These are phyloP conservation scores for Nemania sp. DNA, from an alignment of 2,329 filamentous ascomycete genomes.

Conservation along the genomic window DNA sequence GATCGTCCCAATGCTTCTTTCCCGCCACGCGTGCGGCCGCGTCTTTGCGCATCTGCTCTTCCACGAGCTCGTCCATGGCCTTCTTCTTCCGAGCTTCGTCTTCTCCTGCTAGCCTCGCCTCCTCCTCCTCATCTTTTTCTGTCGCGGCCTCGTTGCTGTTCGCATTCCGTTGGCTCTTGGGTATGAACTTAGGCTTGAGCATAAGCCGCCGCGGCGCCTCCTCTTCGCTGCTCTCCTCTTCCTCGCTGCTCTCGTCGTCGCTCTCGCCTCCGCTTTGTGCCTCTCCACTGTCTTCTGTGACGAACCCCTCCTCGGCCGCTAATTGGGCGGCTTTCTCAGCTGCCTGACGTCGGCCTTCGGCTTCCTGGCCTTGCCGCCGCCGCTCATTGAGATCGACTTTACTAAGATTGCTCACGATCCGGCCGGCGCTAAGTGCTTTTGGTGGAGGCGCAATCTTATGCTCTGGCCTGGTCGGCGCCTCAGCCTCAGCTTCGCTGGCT, in stretches of 20 bases:
- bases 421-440: conserved; percentile 59
- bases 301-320: conserved; percentile 64
- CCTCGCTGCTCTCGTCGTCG: conserved; percentile 43
- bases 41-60: conserved; percentile 85
- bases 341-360: conserved; percentile 51
- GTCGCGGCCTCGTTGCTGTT: conserved; percentile 17
- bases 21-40: conserved; percentile 72
- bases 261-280: conserved; percentile 40
- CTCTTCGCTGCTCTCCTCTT: conserved; percentile 54
- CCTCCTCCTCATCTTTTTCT: conserved; percentile 26
- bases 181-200: conserved; percentile 66
- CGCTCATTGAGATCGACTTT: conserved; percentile 57
- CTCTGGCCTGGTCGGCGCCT: conserved; percentile 33
- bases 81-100: conserved; percentile 64
- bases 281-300: conserved; percentile 55
- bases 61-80: conserved; percentile 76
- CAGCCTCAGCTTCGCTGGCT: conserved; percentile 47
- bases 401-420: conserved; percentile 55
- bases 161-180: conserved; percentile 56
- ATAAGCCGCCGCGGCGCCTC: conserved; percentile 62
- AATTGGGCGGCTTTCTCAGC: conserved; percentile 54
- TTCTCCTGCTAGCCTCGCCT: conserved; percentile 35
- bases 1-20: conserved; percentile 85
- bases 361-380: conserved; percentile 49
- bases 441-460: conserved; percentile 56